Percentiles rank a stretch among this genome's conserved stretches.
Conservation (phyloP, 306 rosid genomes). For the Cucurbita maxima region DNA sequence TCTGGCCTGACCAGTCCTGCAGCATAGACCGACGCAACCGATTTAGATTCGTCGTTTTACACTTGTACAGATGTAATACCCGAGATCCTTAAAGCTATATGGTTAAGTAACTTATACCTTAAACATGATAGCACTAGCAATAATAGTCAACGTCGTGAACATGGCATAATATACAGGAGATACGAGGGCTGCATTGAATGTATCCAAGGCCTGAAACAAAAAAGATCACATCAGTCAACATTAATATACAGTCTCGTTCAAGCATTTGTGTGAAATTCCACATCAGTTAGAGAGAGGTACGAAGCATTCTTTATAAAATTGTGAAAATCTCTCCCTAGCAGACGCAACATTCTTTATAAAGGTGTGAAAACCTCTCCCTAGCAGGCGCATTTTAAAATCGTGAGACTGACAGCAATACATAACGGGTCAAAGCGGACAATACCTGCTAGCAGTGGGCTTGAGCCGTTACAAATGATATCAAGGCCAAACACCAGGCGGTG, state of each 20-base stretch:
- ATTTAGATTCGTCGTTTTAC: not conserved
- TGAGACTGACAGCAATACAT: too few species aligned
- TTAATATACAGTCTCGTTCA: not conserved
- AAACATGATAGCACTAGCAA: conserved; percentile 84
- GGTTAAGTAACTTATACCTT: conserved; percentile 32
- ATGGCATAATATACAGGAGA: conserved; percentile 85
- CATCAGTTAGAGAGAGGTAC: too few species aligned
- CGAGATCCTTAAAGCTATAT: not conserved
- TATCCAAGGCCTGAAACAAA: conserved; percentile 69
- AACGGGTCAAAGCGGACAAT: too few species aligned
- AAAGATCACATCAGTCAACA: not conserved
- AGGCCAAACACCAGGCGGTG: too few species aligned
- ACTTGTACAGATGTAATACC: not conserved
- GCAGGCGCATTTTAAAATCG: too few species aligned
- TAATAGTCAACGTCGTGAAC: conserved; percentile 84
- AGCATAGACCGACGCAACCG: conserved; percentile 2
- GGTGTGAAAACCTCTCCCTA: too few species aligned
- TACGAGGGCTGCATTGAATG: conserved; percentile 67
- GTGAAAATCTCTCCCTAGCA: too few species aligned
- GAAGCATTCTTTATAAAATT: too few species aligned
- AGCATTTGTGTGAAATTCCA: not conserved
- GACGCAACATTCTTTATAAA: too few species aligned
- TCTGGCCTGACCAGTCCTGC: conserved; percentile 96
- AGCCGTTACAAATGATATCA: too few species aligned
- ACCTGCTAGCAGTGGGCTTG: too few species aligned